phyloP scores from a whole-genome alignment of 805 yeast genomes.

The Kuraishia ogatae region DNA sequence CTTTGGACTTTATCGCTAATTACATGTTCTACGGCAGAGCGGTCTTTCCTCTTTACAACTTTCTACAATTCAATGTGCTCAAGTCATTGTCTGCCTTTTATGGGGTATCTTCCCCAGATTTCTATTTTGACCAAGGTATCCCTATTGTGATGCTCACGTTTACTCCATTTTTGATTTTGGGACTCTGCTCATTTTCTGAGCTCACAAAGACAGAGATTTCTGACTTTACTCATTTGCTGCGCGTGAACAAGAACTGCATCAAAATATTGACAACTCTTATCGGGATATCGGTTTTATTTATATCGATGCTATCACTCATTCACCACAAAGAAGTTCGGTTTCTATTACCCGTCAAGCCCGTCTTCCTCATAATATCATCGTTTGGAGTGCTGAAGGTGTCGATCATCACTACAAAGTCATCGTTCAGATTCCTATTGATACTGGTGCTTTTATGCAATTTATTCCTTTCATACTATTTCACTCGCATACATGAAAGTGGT shows the following conservation, averaged over 20 bases:
- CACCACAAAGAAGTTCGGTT: slow-evolving; percentile 90
- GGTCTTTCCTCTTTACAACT: slow-evolving; percentile 59
- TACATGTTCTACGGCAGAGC: slow-evolving; percentile 45
- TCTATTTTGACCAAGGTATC: slow-evolving; percentile 73
- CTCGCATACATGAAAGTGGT: slow-evolving; percentile 79
- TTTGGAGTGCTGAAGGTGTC: slow-evolving; percentile 19
- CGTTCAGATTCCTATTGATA: not conserved
- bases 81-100: slow-evolving; percentile 71
- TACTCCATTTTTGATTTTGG: slow-evolving; percentile 51
- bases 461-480: slow-evolving; percentile 25
- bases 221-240: not conserved
- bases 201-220: not conserved
- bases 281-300: slow-evolving; percentile 26
- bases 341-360: slow-evolving; percentile 76
- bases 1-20: slow-evolving; percentile 40
- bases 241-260: not conserved
- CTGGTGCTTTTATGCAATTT: slow-evolving; percentile 11
- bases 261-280: slow-evolving; percentile 12
- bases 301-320: slow-evolving; percentile 52
- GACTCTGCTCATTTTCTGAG: slow-evolving; percentile 16
- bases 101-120: slow-evolving; percentile 79
- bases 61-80: slow-evolving; percentile 70
- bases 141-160: slow-evolving; percentile 67
- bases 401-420: slow-evolving; percentile 1
- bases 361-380: slow-evolving; percentile 47